phyloP scores from a whole-genome alignment of 495 filamentous ascomycete genomes.

The Tuber borchii region DNA sequence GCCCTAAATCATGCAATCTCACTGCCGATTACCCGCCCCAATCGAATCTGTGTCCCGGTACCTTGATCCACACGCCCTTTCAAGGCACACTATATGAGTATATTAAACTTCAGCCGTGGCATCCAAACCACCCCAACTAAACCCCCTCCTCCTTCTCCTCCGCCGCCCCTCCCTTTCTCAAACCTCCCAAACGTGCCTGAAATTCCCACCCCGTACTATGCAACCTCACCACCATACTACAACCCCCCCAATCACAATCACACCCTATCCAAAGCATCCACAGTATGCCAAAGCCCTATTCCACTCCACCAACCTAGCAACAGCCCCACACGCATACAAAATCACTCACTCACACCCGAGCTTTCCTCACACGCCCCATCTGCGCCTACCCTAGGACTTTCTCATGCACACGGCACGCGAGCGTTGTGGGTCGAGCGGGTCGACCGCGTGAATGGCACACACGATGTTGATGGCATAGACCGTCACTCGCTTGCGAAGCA shows the following conservation, averaged over 20 bases:
- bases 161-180: too few relatives aligned
- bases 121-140: neutral
- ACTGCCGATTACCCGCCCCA: too few relatives aligned
- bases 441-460: neutral
- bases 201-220: too few relatives aligned
- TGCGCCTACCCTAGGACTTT: neutral
- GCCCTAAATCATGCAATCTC: too few relatives aligned
- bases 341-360: neutral
- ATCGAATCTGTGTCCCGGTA: too few relatives aligned
- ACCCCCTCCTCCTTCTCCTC: neutral
- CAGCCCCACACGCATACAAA: neutral
- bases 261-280: neutral
- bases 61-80: neutral
- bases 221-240: neutral
- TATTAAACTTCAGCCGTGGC: neutral
- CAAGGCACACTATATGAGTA: neutral
- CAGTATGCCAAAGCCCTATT: neutral
- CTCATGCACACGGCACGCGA: neutral
- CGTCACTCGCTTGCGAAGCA: neutral
- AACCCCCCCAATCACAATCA: neutral
- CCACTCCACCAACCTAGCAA: neutral
- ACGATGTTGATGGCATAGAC: neutral
- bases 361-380: neutral
- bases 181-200: too few relatives aligned
- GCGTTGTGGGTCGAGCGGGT: neutral